Base-by-base conservation (phyloP, 2,329 filamentous ascomycete genomes). In the Botryotinia convoluta region DNA sequence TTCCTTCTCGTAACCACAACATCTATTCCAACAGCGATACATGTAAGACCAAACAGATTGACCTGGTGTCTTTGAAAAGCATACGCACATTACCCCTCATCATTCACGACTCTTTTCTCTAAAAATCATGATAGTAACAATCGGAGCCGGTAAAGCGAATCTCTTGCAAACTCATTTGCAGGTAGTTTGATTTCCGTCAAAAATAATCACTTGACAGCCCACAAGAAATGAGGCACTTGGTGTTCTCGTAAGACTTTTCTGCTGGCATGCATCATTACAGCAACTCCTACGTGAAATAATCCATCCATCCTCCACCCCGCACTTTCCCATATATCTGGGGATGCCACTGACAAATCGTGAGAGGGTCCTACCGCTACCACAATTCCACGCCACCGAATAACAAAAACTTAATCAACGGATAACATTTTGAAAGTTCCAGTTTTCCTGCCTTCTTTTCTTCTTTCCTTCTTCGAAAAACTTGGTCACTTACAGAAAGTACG, bases 401-500 rank as follows among this genome's bases (percentile, higher is more conserved):
- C 32, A 54, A 39, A 54, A 67, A 18, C 32, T n/a, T 0, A 67
- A 39, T 32, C n/a, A 71, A 22, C 18, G 20, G 29, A n/a, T 29
- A 22, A 63, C 22, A 26, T n/a, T 54, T 54, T n/a, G 48, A 14
- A n/a, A n/a, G 48, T n/a, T 54, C 26, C 48, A 54, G 48, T 54
- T 54, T n/a, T 54, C 48, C 48, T 16, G 26, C 48, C 44, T 29
- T 29, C 54, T 7, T n/a, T 42, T 4, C 16, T 32, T 64, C 20
- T 32, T 48, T 37, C 22, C 44, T 37, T 67, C 63, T 39, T 39
- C 16, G 4, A 39, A 54, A 39, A 65, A 14, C 39, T 37, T 32
- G 69, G 35, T 65, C 48, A 67, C 37, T 67, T 72, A 59, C 37
- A 59, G 35, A 37, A 72, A 57, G 70, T 60, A 68, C 16, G 48